phyloP scores from a whole-genome alignment of 106 monocot species.

The Iris macrosiphon region DNA sequence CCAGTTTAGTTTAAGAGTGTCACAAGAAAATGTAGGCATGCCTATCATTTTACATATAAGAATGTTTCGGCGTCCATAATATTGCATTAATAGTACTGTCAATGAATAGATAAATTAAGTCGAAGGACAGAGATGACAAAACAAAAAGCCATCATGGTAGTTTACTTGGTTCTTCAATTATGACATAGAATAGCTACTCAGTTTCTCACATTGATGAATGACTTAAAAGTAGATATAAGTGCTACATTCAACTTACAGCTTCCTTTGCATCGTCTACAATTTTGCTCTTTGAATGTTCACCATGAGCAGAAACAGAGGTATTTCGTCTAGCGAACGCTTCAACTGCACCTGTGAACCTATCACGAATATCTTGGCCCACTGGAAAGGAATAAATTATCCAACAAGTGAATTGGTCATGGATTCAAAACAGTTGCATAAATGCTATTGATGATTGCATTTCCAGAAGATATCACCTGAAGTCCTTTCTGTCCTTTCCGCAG shows the following conservation, averaged over 20 bases:
- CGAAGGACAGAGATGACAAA: no score
- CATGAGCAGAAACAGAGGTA: conserved; percentile 34
- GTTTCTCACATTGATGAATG: no score
- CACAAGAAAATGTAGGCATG: no score
- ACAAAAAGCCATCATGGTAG: no score
- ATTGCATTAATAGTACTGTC: no score
- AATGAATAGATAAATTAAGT: no score
- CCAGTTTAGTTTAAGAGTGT: no score
- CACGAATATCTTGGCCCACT: conserved; percentile 37
- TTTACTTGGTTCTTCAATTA: no score
- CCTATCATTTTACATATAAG: no score
- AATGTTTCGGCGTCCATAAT: no score
- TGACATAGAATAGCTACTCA: no score
- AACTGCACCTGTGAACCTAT: conserved; percentile 49
- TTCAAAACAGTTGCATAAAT: not conserved
- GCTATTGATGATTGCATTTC: not conserved
- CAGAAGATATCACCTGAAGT: conserved; percentile 28
- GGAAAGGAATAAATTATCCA: conserved; percentile 1
- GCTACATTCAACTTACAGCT: conserved; percentile 32
- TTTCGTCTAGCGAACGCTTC: conserved; percentile 65
- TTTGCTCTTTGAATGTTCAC: conserved; percentile 46
- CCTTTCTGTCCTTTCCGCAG: conserved; percentile 31
- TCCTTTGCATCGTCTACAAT: conserved; percentile 34
- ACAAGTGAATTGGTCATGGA: not conserved
- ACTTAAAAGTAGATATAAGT: no score